A percentile compares a stretch with the other conserved stretches of the same genome.
Conservation (phyloP, 495 filamentous ascomycete species). For the Parathielavia hyrcaniae region DNA sequence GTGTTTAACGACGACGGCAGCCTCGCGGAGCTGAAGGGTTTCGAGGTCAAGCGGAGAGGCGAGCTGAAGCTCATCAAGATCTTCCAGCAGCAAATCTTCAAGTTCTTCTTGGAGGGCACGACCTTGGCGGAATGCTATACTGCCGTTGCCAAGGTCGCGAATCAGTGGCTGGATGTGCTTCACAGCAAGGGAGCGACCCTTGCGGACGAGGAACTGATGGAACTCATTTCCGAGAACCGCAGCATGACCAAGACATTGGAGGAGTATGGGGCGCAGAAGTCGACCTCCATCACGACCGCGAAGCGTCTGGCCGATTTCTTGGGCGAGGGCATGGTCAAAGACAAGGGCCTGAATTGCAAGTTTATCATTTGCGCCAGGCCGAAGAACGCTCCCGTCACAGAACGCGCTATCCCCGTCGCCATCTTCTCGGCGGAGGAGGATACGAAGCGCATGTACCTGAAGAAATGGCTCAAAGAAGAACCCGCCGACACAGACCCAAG, state of each 20-base stretch:
- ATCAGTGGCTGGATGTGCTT: constrained; percentile 92
- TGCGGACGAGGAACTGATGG: constrained; percentile 93
- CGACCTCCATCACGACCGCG: constrained; percentile 97
- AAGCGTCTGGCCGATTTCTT: constrained; percentile 91
- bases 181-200: constrained; percentile 78
- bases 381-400: constrained; percentile 84
- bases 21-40: constrained; percentile 95
- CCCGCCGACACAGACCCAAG: constrained; percentile 88
- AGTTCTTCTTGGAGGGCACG: constrained; percentile 90
- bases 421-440: constrained; percentile 92
- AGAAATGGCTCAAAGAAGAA: constrained; percentile 94
- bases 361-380: constrained; percentile 93
- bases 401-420: constrained; percentile 87
- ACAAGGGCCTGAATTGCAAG: constrained; percentile 98
- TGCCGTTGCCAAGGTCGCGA: constrained; percentile 89
- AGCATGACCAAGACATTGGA: constrained; percentile 95
- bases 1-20: constrained; percentile 98
- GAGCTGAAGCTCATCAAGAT: constrained; percentile 99
- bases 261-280: constrained; percentile 93
- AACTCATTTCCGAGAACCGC: constrained; percentile 97
- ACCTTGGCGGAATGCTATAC: constrained; percentile 84
- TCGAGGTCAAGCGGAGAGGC: constrained; percentile 95
- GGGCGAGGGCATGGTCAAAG: constrained; percentile 97
- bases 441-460: constrained; percentile 80
- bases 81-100: constrained; percentile 98